phyloP scores from a whole-genome alignment of 495 filamentous ascomycete species.

The Immersiella caudata region DNA sequence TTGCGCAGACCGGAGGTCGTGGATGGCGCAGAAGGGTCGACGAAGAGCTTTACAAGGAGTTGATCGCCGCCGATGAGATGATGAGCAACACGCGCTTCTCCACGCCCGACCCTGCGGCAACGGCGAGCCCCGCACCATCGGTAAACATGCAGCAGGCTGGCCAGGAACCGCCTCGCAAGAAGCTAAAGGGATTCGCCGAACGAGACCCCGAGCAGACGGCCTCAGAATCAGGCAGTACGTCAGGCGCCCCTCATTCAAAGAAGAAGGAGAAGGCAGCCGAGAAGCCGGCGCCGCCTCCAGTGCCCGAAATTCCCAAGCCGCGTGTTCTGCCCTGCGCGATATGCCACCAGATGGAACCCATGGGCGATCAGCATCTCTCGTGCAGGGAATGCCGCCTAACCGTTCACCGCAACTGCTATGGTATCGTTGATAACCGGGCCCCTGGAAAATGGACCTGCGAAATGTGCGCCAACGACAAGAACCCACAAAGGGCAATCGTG shows the following conservation, averaged over 20 bases:
- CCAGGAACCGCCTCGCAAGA: conserved; percentile 57
- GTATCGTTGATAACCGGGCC: conserved; percentile 69
- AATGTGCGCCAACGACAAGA: conserved; percentile 91
- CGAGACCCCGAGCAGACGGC: conserved; percentile 54
- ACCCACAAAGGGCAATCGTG: conserved; percentile 81
- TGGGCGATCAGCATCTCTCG: conserved; percentile 70
- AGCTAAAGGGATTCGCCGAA: conserved; percentile 50
- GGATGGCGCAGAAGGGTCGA: conserved; percentile 87
- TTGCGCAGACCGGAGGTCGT: conserved; percentile 76
- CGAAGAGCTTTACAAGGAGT: conserved; percentile 85
- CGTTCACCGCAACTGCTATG: conserved; percentile 94
- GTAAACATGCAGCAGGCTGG: conserved; percentile 21
- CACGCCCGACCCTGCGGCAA: conserved; percentile 43
- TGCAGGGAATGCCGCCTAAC: conserved; percentile 87
- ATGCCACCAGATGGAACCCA: conserved; percentile 72
- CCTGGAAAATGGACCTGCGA: conserved; percentile 91
- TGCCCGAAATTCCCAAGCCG: conserved; percentile 73
- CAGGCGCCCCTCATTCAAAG: conserved; percentile 47
- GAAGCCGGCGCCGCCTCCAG: conserved; percentile 54
- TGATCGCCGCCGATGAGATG: conserved; percentile 57
- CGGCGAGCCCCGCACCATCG: conserved; percentile 46
- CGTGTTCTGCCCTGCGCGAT: conserved; percentile 82
- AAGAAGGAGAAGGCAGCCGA: conserved; percentile 68
- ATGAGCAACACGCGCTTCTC: conserved; percentile 47
- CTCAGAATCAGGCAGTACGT: conserved; percentile 33